Conservation (phyloP, 345 rosid species). For the Brassica carinata region DNA sequence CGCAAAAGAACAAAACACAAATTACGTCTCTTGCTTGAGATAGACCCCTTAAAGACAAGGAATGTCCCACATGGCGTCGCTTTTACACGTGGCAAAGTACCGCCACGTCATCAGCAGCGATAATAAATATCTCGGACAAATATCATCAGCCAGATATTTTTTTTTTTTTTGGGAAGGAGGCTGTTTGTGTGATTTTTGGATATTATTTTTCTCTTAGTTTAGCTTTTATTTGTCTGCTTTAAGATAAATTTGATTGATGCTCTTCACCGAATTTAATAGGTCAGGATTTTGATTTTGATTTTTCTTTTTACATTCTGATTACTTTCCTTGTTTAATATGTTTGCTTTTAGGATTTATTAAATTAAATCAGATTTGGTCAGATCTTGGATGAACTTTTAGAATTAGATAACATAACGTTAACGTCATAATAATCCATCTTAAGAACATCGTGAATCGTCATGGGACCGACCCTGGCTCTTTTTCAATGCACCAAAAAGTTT, state of each 20-base stretch:
- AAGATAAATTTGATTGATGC: background rate
- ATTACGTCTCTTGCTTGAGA: background rate
- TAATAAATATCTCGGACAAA: constrained; percentile 49
- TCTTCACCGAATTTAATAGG: background rate
- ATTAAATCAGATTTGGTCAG: background rate
- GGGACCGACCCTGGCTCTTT: background rate
- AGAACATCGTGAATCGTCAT: background rate
- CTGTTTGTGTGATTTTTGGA: background rate
- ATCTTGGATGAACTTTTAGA: background rate
- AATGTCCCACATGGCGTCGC: constrained; percentile 66
- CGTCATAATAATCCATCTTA: background rate
- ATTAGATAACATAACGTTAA: background rate
- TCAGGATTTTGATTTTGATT: background rate
- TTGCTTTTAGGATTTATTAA: background rate
- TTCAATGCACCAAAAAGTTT: background rate
- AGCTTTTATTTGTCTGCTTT: background rate
- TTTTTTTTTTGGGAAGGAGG: constrained; percentile 17
- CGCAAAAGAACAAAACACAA: background rate
- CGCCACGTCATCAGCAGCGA: constrained; percentile 49
- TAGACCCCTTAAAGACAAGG: background rate
- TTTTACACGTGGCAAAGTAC: constrained; percentile 54
- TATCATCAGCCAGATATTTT: constrained; percentile 52
- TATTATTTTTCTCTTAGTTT: background rate
- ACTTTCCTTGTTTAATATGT: background rate
- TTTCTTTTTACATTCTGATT: background rate